Evolutionary conservation across 2,329 filamentous ascomycete species (phyloP).

Genomic region (Cyphellophora attinorum): DNA sequence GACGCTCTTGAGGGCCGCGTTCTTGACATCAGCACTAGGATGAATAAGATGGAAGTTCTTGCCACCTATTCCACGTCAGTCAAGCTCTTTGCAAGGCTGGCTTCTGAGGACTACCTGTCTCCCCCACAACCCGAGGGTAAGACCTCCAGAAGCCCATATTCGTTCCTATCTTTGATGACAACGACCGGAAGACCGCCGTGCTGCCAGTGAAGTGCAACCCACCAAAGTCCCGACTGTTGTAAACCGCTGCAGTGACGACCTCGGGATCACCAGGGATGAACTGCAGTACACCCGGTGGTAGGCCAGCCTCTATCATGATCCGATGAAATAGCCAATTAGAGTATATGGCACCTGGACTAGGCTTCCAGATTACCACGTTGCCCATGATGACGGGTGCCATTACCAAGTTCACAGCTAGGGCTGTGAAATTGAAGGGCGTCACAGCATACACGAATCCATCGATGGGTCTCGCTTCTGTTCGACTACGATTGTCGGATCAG

Average conservation of each 20-base stretch:
- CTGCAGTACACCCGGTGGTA: conserved; percentile 83
- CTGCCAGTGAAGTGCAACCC: conserved; percentile 93
- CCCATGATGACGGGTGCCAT: conserved; percentile 78
- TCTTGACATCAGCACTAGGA: conserved; percentile 63
- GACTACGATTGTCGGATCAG: conserved; percentile 29
- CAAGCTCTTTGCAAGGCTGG: background rate
- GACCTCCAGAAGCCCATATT: conserved; percentile 73
- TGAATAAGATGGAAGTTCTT: conserved; percentile 91
- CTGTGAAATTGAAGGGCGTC: conserved; percentile 94
- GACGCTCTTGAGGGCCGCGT: conserved; percentile 72
- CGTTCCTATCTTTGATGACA: conserved; percentile 77
- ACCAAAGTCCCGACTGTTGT: conserved; percentile 71
- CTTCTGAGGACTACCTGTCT: conserved; percentile 42
- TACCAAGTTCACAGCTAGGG: conserved; percentile 80
- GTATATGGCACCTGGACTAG: conserved; percentile 79
- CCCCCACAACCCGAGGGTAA: conserved; percentile 82
- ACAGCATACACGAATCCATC: conserved; percentile 95
- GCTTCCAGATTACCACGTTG: conserved; percentile 95
- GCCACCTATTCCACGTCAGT: conserved; percentile 43
- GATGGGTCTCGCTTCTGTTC: conserved; percentile 77
- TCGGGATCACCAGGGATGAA: conserved; percentile 85
- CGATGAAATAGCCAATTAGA: conserved; percentile 86
- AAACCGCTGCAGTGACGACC: conserved; percentile 67
- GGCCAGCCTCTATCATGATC: conserved; percentile 81
- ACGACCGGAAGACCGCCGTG: conserved; percentile 78